Conservation (phyloP, 2,329 filamentous ascomycete species). For the Ophiocordyceps sinensis region DNA sequence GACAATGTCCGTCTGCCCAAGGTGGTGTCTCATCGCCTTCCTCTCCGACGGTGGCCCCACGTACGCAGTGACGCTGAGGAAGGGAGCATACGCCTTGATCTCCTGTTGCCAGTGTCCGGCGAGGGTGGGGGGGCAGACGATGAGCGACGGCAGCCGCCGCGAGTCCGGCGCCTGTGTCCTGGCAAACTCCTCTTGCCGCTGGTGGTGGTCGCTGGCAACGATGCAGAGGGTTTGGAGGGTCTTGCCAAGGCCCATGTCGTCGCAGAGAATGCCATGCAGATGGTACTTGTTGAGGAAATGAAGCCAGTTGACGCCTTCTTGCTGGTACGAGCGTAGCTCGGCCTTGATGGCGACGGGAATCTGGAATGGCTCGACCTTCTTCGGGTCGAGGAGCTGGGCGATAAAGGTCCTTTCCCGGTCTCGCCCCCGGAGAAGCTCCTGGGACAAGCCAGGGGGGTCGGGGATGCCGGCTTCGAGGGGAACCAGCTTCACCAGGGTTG, state of each 20-base stretch:
- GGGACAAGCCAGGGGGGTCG: slow-evolving; percentile 83
- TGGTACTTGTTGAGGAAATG: slow-evolving; percentile 97
- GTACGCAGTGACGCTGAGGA: slow-evolving; percentile 79
- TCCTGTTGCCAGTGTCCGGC: slow-evolving; percentile 99
- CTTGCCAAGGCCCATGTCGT: slow-evolving; percentile 98
- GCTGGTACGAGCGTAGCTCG: slow-evolving; percentile 89
- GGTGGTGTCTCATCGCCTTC: slow-evolving; percentile 49
- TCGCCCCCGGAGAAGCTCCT: slow-evolving; percentile 75
- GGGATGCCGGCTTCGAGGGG: slow-evolving; percentile 95
- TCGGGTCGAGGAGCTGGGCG: slow-evolving; percentile 85
- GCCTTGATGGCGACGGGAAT: slow-evolving; percentile 97
- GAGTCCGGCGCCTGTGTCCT: slow-evolving; percentile 68
- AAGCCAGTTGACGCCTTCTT: slow-evolving; percentile 97
- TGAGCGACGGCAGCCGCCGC: slow-evolving; percentile 72
- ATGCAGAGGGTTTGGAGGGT: slow-evolving; percentile 96
- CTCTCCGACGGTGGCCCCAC: slow-evolving; percentile 80
- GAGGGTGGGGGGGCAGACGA: slow-evolving; percentile 89
- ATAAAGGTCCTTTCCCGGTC: slow-evolving; percentile 96
- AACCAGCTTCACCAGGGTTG: slow-evolving; percentile 91
- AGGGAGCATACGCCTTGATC: slow-evolving; percentile 88
- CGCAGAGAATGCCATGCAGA: slow-evolving; percentile 92
- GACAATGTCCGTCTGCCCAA: slow-evolving; percentile 76
- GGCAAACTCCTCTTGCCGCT: slow-evolving; percentile 78
- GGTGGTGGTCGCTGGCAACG: slow-evolving; percentile 91
- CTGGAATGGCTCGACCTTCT: slow-evolving; percentile 87